A percentile compares a stretch with the other conserved stretches of the same genome.
Conservation (phyloP, 2,329 filamentous ascomycete genomes). For the Aspergillus sclerotialis region DNA sequence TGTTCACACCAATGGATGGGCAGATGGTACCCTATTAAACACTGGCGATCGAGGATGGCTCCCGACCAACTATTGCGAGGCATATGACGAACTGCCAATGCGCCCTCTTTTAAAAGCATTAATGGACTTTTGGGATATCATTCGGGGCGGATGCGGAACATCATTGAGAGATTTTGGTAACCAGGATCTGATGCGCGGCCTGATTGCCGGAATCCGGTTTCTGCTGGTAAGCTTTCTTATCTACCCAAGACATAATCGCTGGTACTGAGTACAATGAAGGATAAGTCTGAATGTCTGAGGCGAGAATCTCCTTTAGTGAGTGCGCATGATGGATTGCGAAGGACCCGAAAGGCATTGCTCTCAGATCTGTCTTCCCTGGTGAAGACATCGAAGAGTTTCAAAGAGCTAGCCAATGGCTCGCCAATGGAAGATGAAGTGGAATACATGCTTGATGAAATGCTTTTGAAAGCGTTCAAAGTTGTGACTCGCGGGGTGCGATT, state of each 20-base stretch:
- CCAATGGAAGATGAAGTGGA: conserved; percentile 34
- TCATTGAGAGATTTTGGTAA: conserved; percentile 76
- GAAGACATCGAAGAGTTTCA: conserved; percentile 78
- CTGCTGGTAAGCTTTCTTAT: conserved; percentile 61
- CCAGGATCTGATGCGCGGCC: conserved; percentile 88
- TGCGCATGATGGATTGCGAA: conserved; percentile 66
- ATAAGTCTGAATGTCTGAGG: conserved; percentile 80
- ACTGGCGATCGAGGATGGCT: conserved; percentile 89
- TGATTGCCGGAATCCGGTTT: conserved; percentile 87
- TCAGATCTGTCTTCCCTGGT: conserved; percentile 86
- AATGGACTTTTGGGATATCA: conserved; percentile 85
- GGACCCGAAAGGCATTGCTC: conserved; percentile 76
- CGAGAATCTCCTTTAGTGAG: conserved; percentile 71
- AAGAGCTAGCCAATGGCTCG: conserved; percentile 58
- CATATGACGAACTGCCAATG: conserved; percentile 85
- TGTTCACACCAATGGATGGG: conserved; percentile 97
- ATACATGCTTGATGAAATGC: conserved; percentile 77
- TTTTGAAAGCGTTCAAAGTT: conserved; percentile 87
- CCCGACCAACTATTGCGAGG: conserved; percentile 95
- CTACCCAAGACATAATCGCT: neutral
- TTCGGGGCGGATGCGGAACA: conserved; percentile 68
- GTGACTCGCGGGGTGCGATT: conserved; percentile 88
- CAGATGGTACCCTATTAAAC: conserved; percentile 82
- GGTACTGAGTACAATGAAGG: conserved; percentile 46
- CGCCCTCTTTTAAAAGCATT: conserved; percentile 76